Percentiles rank a stretch among this genome's conserved stretches.
These are phyloP conservation scores for Pseudotsuga menziesii DNA, from an alignment of 75 land plant genomes.

Conservation along the genomic window DNA sequence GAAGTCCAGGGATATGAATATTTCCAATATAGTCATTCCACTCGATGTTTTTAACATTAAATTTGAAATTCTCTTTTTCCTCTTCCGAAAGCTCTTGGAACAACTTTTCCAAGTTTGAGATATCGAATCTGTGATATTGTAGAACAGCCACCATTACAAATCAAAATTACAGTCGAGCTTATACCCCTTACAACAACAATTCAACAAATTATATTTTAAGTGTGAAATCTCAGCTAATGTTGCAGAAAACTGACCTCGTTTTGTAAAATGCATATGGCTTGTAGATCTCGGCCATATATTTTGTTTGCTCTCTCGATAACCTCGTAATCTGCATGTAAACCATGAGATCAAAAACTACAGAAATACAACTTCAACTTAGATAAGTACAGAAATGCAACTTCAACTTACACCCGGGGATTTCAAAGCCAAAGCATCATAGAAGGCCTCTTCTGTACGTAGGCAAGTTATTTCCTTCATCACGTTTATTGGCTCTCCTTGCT, in stretches of 20 bases:
- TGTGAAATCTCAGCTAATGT: not conserved
- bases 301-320: conserved; percentile 8
- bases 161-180: not conserved
- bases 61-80: conserved; percentile 58
- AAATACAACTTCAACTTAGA: not conserved
- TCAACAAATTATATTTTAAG: not conserved
- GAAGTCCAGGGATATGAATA: conserved; percentile 80
- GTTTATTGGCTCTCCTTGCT: conserved; percentile 48
- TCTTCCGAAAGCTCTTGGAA: conserved; percentile 63
- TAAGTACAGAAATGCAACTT: not conserved
- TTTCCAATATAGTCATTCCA: conserved; percentile 80
- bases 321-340: conserved; percentile 19
- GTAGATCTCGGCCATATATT: conserved; percentile 21
- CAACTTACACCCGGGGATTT: conserved; percentile 12
- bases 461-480: conserved; percentile 41
- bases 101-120: conserved; percentile 47
- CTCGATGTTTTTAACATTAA: conserved; percentile 61
- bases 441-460: conserved; percentile 50
- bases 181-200: not conserved
- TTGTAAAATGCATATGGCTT: conserved; percentile 47
- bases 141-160: not conserved
- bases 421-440: conserved; percentile 28
- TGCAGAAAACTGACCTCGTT: not conserved
- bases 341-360: no score
- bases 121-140: conserved; percentile 59